A percentile compares a stretch with the other conserved stretches of the same genome.
Evolutionary conservation across 495 filamentous ascomycete species (phyloP).

Genomic region (Chaetomium cochliodes): DNA sequence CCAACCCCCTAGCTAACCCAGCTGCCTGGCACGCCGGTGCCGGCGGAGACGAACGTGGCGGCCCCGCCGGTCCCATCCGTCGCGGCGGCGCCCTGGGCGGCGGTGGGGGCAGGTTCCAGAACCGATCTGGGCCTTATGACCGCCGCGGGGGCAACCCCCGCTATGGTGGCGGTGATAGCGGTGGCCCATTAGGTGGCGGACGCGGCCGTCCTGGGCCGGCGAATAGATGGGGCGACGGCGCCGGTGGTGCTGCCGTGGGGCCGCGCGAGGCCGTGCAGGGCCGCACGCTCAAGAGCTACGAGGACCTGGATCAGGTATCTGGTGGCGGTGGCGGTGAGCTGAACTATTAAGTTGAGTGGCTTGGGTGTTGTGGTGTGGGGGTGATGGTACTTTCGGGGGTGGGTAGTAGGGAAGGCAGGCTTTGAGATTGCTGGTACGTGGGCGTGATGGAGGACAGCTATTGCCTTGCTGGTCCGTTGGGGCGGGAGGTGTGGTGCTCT

Average conservation of each 20-base stretch:
- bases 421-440: background rate
- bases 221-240: conserved; percentile 63
- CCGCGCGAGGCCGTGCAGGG: conserved; percentile 86
- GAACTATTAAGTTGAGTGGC: conserved; percentile 49
- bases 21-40: conserved; percentile 45
- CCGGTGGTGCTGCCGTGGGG: conserved; percentile 66
- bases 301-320: conserved; percentile 83
- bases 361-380: background rate
- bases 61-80: conserved; percentile 43
- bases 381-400: background rate
- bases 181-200: conserved; percentile 32
- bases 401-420: background rate
- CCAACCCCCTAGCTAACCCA: conserved; percentile 41
- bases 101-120: conserved; percentile 43
- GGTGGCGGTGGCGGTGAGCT: conserved; percentile 59
- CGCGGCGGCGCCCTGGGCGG: conserved; percentile 42
- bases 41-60: conserved; percentile 47
- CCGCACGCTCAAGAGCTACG: conserved; percentile 89
- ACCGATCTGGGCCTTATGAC: conserved; percentile 51
- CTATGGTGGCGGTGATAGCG: conserved; percentile 31
- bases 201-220: conserved; percentile 50
- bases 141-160: conserved; percentile 48
- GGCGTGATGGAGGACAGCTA: background rate
- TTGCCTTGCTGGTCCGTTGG: background rate
- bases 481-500: background rate